Conservation (phyloP, 768 basidiomycete species). For the Asterophora parasitica region DNA sequence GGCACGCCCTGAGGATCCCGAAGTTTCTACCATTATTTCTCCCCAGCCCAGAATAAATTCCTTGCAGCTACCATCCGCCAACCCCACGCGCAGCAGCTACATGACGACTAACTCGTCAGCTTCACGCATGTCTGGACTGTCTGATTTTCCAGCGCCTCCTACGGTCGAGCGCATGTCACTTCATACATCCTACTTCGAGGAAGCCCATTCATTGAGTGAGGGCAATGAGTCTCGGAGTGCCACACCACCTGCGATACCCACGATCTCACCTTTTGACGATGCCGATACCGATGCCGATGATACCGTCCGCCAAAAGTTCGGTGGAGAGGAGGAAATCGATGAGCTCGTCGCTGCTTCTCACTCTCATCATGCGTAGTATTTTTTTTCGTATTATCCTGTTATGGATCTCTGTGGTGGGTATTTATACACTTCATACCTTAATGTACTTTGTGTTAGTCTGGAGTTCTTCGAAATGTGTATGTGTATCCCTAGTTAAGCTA, state of each 20-base stretch:
- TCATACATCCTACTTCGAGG: slow-evolving; percentile 41
- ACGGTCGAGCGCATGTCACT: slow-evolving; percentile 34
- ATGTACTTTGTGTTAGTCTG: not conserved
- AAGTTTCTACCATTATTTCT: not conserved
- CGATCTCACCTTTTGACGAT: slow-evolving; percentile 1
- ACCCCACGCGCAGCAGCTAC: slow-evolving; percentile 46
- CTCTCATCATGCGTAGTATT: slow-evolving; percentile 12
- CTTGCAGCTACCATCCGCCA: slow-evolving; percentile 30
- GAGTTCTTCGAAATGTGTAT: too few relatives aligned
- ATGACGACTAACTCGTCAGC: slow-evolving; percentile 60
- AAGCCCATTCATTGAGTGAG: slow-evolving; percentile 18
- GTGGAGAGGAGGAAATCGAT: slow-evolving; percentile 24
- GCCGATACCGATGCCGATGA: slow-evolving; percentile 1
- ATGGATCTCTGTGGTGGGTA: not conserved
- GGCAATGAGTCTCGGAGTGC: slow-evolving; percentile 5
- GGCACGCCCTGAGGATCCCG: slow-evolving; percentile 1
- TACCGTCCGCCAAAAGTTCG: slow-evolving; percentile 9
- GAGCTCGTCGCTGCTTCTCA: slow-evolving; percentile 22
- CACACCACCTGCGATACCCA: slow-evolving; percentile 8
- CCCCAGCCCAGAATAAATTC: slow-evolving; percentile 14
- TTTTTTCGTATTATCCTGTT: not conserved
- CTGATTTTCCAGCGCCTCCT: slow-evolving; percentile 72
- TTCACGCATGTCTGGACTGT: slow-evolving; percentile 67
- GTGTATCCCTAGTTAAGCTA: too few relatives aligned
- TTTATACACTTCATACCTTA: not conserved